phyloP scores from a whole-genome alignment of 805 yeast species.

The Candida sakaeoensis region DNA sequence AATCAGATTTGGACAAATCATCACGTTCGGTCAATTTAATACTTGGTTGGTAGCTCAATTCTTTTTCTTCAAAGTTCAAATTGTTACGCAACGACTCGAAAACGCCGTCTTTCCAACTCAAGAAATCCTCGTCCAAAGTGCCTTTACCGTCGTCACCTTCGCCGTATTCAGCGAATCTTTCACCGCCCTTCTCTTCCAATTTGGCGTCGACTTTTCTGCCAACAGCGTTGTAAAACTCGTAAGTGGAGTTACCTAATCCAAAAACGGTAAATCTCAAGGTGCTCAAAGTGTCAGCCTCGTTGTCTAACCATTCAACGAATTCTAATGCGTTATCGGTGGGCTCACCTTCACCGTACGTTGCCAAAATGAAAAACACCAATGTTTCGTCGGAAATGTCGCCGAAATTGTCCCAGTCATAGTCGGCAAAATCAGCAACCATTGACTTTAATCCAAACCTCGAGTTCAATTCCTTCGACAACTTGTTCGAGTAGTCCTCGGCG shows the following conservation, averaged over 20 bases:
- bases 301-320: conserved; percentile 65
- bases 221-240: conserved; percentile 85
- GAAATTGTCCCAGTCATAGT: conserved; percentile 78
- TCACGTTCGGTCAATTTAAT: conserved; percentile 40
- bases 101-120: conserved; percentile 85
- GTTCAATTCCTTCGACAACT: conserved; percentile 83
- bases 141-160: conserved; percentile 95
- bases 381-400: conserved; percentile 59
- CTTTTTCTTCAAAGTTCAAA: conserved; percentile 74
- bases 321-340: conserved; percentile 92
- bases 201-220: conserved; percentile 58
- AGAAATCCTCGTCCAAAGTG: conserved; percentile 90
- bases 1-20: conserved; percentile 23
- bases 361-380: conserved; percentile 65
- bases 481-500: conserved; percentile 93
- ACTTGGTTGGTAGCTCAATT: conserved; percentile 73
- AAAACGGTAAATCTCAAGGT: conserved; percentile 70
- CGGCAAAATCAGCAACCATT: conserved; percentile 84
- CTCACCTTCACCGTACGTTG: conserved; percentile 98
- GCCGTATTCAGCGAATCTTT: conserved; percentile 71
- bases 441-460: conserved; percentile 77
- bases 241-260: conserved; percentile 93
- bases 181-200: conserved; percentile 63
- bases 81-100: conserved; percentile 62
- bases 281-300: conserved; percentile 52